Evolutionary conservation across 306 rosid species (phyloP), one percentile per base, ranked within the genome.

Genomic region (Macrotyloma uniflorum): DNA sequence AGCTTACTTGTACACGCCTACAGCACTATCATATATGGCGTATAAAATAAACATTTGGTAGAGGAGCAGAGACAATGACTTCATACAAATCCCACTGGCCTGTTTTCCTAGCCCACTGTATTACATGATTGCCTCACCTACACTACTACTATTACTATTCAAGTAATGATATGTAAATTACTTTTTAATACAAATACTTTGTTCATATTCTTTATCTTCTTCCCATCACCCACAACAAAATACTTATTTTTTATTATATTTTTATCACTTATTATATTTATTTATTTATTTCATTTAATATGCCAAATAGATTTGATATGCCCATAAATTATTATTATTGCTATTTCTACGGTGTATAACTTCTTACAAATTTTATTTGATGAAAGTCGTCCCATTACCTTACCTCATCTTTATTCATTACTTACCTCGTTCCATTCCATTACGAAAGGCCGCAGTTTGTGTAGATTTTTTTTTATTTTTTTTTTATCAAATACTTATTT

Each of bases 381-480:
- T 74, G 14, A 74, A 74, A 51, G 38, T 20, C 54, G 33, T 55
- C 8, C n/a, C 50, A 35, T 30, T 1, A 26, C 50, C n/a, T 20
- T 49, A 5, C 32, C 40, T 35, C 8, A 35, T 36, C 13, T 66
- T 66, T 18, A 11, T 65, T 19, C 32, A 5, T 18, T 36, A 9
- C 28, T 55, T 14, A 15, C 4, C 36, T 58, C 43, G 8, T 72
- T 72, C 61, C 62, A 45, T 50, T 83, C 67, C 57, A 66, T 57
- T 47, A 46, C 8, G 35, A 14, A 20, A 67, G 14, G 49, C 66
- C 50, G 55, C 32, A 20, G 43, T 55, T 77, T 72, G 8, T 14
- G 22, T 12, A 23, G 30, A 50, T 20, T 16, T 15, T 20, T n/a
- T n/a, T n/a, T n/a, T n/a, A n/a, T 40, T 23, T 67, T 35, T 35